Evolutionary conservation across 495 filamentous ascomycete species (phyloP).

Genomic region (Neurospora hispaniola): DNA sequence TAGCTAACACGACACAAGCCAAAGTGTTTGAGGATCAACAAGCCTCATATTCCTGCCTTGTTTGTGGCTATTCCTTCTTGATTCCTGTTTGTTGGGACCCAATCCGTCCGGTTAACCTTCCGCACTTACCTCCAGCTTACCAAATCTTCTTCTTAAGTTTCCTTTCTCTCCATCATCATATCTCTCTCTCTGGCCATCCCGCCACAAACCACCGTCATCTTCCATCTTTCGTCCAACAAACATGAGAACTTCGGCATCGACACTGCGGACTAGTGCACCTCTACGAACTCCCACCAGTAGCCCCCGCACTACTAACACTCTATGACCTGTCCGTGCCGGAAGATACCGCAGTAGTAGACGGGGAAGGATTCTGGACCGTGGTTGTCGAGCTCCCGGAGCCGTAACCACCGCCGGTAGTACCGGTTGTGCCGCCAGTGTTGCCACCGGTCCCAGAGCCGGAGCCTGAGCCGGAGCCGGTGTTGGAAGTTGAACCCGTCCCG

Average conservation of each 20-base stretch:
- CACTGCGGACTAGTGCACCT: background rate
- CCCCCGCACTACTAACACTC: background rate
- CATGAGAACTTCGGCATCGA: background rate
- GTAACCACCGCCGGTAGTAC: background rate
- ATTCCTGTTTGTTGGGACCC: background rate
- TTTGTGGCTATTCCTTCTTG: background rate
- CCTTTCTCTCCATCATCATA: background rate
- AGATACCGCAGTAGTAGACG: background rate
- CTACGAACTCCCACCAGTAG: background rate
- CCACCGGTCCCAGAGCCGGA: background rate
- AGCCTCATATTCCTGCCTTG: background rate
- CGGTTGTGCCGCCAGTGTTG: background rate
- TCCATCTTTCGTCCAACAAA: background rate
- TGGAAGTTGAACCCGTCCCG: no score
- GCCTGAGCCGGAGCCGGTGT: background rate
- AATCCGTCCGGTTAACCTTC: no score
- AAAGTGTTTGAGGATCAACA: background rate
- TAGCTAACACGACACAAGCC: background rate
- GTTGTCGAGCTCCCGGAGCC: background rate
- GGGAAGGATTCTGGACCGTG: background rate
- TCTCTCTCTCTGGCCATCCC: no score
- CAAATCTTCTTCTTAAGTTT: background rate
- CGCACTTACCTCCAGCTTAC: background rate
- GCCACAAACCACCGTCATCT: background rate
- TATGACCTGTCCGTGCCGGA: background rate